Conservation (phyloP, 257 asterid genomes). For the Fraxinus cuspidata region DNA sequence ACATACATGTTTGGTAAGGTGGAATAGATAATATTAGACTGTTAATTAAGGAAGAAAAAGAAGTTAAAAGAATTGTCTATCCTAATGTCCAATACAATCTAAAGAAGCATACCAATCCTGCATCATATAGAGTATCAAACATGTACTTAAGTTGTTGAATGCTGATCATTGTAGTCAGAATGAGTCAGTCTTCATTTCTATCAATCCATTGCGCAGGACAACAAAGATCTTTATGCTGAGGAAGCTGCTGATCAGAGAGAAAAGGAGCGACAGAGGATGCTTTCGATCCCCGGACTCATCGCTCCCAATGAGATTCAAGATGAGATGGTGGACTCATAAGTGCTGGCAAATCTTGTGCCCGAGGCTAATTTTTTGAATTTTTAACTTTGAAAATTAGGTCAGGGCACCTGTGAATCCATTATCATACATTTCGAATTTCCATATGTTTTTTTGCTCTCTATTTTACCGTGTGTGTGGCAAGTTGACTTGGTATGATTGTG, state of each 20-base stretch:
- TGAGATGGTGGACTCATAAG: constrained; percentile 83
- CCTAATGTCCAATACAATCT: no score
- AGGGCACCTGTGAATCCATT: constrained; percentile 29
- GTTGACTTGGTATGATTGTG: constrained; percentile 25
- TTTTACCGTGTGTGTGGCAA: constrained; percentile 10
- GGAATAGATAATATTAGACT: no score
- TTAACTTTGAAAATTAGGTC: constrained; percentile 22
- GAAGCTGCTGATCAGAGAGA: constrained; percentile 93
- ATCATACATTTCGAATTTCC: constrained; percentile 22
- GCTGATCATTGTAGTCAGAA: not conserved
- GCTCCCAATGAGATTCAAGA: constrained; percentile 93
- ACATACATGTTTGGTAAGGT: not conserved
- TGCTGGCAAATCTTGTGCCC: constrained; percentile 17
- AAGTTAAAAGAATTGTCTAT: no score
- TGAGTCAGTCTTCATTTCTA: not conserved
- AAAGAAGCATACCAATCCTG: not conserved
- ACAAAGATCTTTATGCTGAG: constrained; percentile 93
- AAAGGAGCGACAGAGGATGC: constrained; percentile 80
- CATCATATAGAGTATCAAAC: not conserved
- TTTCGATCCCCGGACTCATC: constrained; percentile 85
- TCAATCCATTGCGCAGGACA: constrained; percentile 59
- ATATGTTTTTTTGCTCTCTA: constrained; percentile 31
- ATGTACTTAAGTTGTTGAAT: not conserved
- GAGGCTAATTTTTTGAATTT: constrained; percentile 35
- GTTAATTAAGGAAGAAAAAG: no score